These are phyloP conservation scores for Xerocomellus amylosporus DNA, from an alignment of 768 basidiomycete species.

Conservation along the genomic window DNA sequence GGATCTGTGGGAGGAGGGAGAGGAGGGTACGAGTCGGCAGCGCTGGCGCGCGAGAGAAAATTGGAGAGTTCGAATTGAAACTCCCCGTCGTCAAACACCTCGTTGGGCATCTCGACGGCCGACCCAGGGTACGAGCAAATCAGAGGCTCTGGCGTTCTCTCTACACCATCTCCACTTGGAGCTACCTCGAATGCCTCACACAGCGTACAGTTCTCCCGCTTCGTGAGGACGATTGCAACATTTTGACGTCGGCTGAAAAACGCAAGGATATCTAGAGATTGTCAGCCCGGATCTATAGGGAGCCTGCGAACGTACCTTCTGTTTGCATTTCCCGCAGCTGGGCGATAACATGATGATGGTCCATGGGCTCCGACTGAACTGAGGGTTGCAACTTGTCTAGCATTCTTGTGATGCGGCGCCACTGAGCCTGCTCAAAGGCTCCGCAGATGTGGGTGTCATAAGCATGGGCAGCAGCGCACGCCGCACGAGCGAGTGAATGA, in stretches of 20 bases:
- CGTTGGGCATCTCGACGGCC: conserved; percentile 32
- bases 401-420: conserved; percentile 5
- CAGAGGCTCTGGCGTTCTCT: too few relatives aligned
- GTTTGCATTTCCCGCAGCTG: background rate
- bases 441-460: background rate
- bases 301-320: background rate
- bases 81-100: background rate
- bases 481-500: background rate
- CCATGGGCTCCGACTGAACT: background rate
- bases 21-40: too few relatives aligned
- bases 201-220: conserved; percentile 18
- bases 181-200: conserved; percentile 45
- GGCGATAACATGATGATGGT: too few relatives aligned
- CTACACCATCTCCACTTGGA: conserved; percentile 14
- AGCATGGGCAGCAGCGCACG: background rate
- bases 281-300: background rate
- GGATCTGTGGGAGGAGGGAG: too few relatives aligned
- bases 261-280: conserved; percentile 31
- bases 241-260: conserved; percentile 30
- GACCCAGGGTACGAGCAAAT: conserved; percentile 38
- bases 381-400: background rate
- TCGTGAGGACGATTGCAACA: conserved; percentile 30
- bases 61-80: background rate
- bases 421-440: background rate
- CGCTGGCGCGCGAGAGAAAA: too few relatives aligned